Percentiles rank a stretch among this genome's conserved stretches.
Evolutionary conservation across 106 monocot genomes (phyloP).

Genomic region (Dioscorea zingiberensis): DNA sequence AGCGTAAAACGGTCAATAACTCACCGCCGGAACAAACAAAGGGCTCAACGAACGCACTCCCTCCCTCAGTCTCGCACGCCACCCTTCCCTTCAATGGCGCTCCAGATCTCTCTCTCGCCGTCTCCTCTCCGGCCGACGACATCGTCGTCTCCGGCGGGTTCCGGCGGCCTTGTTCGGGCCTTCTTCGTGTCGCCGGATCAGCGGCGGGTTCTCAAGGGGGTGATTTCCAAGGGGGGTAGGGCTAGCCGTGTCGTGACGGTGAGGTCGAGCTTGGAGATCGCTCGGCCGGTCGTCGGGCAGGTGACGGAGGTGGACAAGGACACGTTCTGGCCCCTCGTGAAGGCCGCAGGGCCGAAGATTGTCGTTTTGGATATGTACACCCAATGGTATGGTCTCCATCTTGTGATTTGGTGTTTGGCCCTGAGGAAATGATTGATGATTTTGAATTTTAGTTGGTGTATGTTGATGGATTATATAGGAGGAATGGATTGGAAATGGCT

Average conservation of each 20-base stretch:
- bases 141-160: neutral
- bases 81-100: slow-evolving; percentile 14
- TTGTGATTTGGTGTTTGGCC: no score
- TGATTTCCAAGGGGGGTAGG: neutral
- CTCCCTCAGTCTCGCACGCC: neutral
- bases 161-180: neutral
- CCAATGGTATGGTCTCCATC: slow-evolving; percentile 40
- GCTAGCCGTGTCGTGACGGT: neutral
- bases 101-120: slow-evolving; percentile 22
- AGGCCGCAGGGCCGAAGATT: slow-evolving; percentile 42
- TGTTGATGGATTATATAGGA: no score
- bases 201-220: neutral
- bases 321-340: slow-evolving; percentile 66
- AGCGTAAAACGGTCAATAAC: no score
- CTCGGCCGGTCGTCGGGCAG: slow-evolving; percentile 35
- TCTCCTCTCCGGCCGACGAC: neutral
- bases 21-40: no score
- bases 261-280: slow-evolving; percentile 35
- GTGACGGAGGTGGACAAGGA: slow-evolving; percentile 70
- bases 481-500: no score
- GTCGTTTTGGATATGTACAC: slow-evolving; percentile 83
- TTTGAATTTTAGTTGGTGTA: no score
- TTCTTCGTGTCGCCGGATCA: neutral
- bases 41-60: no score
- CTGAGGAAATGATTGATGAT: no score